Percentiles rank a stretch among this genome's conserved stretches.
Evolutionary conservation across 164 flowering plant species (phyloP).

Genomic region (Protea cynaroides): DNA sequence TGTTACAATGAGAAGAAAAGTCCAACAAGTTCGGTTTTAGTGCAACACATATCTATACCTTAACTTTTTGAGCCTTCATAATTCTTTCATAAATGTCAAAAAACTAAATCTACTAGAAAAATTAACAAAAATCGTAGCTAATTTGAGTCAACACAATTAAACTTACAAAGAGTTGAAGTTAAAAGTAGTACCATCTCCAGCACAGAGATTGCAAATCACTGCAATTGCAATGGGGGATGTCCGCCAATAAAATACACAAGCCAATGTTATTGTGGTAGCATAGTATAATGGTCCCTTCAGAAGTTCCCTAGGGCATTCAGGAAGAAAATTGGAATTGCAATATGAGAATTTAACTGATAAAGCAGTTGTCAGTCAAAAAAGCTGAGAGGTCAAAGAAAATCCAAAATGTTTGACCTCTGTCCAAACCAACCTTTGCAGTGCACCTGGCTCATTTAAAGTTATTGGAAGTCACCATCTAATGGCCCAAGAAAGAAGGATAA

Average conservation of each 20-base stretch:
- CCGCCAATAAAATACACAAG: constrained; percentile 70
- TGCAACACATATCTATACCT: background rate
- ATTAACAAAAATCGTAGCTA: background rate
- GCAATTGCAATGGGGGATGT: constrained; percentile 75
- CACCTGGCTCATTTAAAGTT: background rate
- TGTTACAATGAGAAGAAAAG: background rate
- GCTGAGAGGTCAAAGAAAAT: background rate
- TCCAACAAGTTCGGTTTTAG: background rate
- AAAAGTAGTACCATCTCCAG: constrained; percentile 80
- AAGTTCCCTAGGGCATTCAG: constrained; percentile 53
- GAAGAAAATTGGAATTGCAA: constrained; percentile 1
- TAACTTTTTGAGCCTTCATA: background rate
- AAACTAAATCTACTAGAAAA: background rate
- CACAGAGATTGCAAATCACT: constrained; percentile 80
- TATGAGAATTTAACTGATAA: background rate
- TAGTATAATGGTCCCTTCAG: constrained; percentile 88
- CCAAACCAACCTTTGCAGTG: background rate
- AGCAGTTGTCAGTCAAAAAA: background rate
- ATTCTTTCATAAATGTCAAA: constrained; percentile 1
- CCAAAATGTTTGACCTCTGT: background rate
- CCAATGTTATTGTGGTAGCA: constrained; percentile 59
- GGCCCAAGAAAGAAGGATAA: background rate
- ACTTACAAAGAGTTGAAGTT: background rate
- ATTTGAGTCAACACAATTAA: background rate
- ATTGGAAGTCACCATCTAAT: background rate